Conservation (phyloP, 1,284 basidiomycete genomes). For the Moesziomyces sp. region DNA sequence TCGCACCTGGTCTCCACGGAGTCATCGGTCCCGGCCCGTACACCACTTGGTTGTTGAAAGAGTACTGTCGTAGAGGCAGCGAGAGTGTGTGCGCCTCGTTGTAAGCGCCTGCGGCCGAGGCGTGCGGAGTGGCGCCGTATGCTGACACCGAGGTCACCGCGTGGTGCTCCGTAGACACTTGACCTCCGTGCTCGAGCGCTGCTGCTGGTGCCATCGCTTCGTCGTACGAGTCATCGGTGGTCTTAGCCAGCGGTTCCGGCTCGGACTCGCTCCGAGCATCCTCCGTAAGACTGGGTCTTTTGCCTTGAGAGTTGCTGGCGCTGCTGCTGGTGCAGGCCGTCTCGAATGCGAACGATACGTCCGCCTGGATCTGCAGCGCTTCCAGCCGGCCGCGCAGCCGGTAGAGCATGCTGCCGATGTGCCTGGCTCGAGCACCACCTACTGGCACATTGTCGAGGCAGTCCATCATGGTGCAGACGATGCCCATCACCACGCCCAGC, state of each 20-base stretch:
- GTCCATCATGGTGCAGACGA: conserved; percentile 17
- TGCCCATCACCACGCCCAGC: conserved; percentile 16
- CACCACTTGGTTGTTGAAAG: background rate
- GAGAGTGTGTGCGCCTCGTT: background rate
- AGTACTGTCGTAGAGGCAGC: background rate
- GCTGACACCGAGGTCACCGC: background rate
- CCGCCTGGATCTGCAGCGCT: conserved; percentile 10
- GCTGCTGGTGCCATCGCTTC: background rate
- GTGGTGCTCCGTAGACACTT: too few species aligned
- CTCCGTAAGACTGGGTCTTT: too few species aligned
- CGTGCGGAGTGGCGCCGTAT: background rate
- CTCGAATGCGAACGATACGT: conserved; percentile 25
- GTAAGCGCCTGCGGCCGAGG: background rate
- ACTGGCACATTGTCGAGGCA: conserved; percentile 17
- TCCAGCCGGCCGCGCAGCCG: conserved; percentile 4
- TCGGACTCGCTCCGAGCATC: background rate
- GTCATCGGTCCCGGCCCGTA: conserved; percentile 4
- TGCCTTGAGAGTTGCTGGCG: background rate
- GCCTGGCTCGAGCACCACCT: conserved; percentile 2
- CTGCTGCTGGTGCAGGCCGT: background rate
- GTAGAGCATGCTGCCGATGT: background rate
- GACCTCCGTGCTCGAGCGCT: too few species aligned
- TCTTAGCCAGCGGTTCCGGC: background rate
- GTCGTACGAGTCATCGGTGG: background rate
- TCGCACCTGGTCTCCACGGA: background rate